A percentile compares a stretch with the other conserved stretches of the same genome.
phyloP scores from a whole-genome alignment of 495 filamentous ascomycete genomes.

The Xeromyces bisporus region DNA sequence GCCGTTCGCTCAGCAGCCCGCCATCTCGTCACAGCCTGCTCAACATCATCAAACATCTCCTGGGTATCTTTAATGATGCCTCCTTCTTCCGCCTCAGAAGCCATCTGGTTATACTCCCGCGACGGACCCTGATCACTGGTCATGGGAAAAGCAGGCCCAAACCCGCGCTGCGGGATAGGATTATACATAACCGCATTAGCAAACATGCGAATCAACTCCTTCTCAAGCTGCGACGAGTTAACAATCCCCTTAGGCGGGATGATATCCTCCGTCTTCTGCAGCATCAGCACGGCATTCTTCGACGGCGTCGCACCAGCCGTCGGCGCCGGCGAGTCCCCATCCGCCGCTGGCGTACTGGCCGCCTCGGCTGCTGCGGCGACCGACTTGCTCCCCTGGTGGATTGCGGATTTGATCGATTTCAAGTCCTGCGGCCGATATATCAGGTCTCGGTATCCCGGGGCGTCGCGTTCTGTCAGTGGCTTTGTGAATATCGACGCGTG shows the following conservation, averaged over 20 bases:
- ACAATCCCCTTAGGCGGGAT: constrained; percentile 81
- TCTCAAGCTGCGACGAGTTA: constrained; percentile 86
- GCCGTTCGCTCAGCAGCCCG: constrained; percentile 37
- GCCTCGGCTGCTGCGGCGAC: constrained; percentile 44
- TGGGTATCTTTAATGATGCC: constrained; percentile 66
- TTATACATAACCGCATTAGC: constrained; percentile 98
- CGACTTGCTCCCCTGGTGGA: constrained; percentile 59
- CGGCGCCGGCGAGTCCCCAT: constrained; percentile 26
- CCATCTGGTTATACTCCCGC: constrained; percentile 23
- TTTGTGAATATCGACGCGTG: constrained; percentile 75
- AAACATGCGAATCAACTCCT: constrained; percentile 94
- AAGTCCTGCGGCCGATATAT: constrained; percentile 79
- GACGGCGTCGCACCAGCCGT: constrained; percentile 14
- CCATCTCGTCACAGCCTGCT: constrained; percentile 42
- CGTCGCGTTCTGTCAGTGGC: constrained; percentile 68
- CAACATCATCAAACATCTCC: constrained; percentile 69
- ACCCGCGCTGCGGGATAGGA: constrained; percentile 49
- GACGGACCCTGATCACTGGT: constrained; percentile 19
- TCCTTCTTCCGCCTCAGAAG: constrained; percentile 48
- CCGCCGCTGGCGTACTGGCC: constrained; percentile 28
- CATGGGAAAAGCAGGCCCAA: constrained; percentile 43
- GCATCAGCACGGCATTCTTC: constrained; percentile 26
- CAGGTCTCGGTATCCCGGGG: constrained; percentile 74
- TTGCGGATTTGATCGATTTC: constrained; percentile 66
- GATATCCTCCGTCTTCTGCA: constrained; percentile 55